Conservation (phyloP, 2,329 filamentous ascomycete species). For the Fusarium transvaalense region DNA sequence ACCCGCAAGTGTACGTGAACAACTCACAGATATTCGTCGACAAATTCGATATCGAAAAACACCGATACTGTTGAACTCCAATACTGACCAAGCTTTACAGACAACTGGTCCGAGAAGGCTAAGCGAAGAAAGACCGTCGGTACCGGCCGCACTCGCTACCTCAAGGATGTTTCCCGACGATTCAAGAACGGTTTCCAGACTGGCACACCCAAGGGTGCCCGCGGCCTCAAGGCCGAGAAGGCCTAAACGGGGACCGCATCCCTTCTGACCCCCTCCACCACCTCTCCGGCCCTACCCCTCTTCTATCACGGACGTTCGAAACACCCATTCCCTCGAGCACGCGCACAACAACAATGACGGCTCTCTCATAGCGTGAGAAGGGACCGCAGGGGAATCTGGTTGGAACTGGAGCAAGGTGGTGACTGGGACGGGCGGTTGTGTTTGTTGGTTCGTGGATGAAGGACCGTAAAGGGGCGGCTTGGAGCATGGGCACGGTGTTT, state of each 20-base stretch:
- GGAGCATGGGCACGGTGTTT: constrained; percentile 56
- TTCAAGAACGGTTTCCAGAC: constrained; percentile 99
- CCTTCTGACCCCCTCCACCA: constrained; percentile 39
- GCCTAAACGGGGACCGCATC: constrained; percentile 47
- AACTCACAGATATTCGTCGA: constrained; percentile 13
- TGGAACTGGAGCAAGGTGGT: constrained; percentile 34
- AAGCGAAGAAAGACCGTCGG: constrained; percentile 99
- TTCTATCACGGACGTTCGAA: constrained; percentile 22
- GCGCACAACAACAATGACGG: constrained; percentile 25
- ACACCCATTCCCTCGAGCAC: constrained; percentile 21
- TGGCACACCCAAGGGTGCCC: constrained; percentile 86
- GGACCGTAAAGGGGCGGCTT: constrained; percentile 42
- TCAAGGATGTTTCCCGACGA: constrained; percentile 91
- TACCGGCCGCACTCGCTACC: constrained; percentile 93
- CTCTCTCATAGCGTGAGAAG: constrained; percentile 28
- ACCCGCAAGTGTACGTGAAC: constrained; percentile 93
- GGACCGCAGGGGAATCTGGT: constrained; percentile 27
- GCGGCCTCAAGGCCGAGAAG: constrained; percentile 67
- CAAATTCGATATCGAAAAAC: constrained; percentile 19
- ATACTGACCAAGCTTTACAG: constrained; percentile 62
- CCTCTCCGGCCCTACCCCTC: constrained; percentile 31
- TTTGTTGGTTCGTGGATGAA: constrained; percentile 41
- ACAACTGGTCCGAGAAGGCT: constrained; percentile 99
- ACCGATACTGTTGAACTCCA: constrained; percentile 4
- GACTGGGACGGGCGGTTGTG: constrained; percentile 34